Percentiles rank a stretch among this genome's conserved stretches.
Conservation (phyloP, 768 basidiomycete genomes). For the Holtermanniella nyarrowii region DNA sequence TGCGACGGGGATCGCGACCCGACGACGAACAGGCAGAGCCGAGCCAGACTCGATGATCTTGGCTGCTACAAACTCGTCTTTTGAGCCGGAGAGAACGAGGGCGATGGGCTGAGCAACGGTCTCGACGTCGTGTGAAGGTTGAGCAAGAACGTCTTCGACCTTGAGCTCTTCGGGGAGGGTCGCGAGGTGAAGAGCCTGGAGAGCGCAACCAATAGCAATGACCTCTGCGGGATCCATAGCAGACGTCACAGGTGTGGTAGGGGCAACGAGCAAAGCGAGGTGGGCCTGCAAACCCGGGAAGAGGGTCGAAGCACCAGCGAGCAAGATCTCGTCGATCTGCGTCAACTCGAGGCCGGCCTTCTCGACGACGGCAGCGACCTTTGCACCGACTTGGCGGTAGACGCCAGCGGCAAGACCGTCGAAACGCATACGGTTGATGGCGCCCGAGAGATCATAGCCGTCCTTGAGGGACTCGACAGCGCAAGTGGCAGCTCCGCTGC, state of each 20-base stretch:
- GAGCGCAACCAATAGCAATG: constrained; percentile 44
- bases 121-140: constrained; percentile 24
- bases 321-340: constrained; percentile 44
- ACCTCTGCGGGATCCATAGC: constrained; percentile 44
- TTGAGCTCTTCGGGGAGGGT: constrained; percentile 31
- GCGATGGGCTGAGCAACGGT: constrained; percentile 39
- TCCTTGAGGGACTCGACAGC: constrained; percentile 81
- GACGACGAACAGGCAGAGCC: constrained; percentile 42
- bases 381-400: constrained; percentile 39
- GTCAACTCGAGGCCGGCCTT: constrained; percentile 40
- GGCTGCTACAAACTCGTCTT: constrained; percentile 21
- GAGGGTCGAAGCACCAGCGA: constrained; percentile 44
- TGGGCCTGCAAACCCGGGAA: constrained; percentile 42
- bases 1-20: constrained; percentile 40
- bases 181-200: constrained; percentile 40
- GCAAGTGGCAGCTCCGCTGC: constrained; percentile 75
- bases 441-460: constrained; percentile 75
- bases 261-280: constrained; percentile 40
- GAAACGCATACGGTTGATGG: constrained; percentile 46
- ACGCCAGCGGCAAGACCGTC: constrained; percentile 42
- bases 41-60: constrained; percentile 30
- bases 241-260: constrained; percentile 40
- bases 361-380: constrained; percentile 38
- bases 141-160: constrained; percentile 32
- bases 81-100: constrained; percentile 37